Evolutionary conservation across 2,329 filamentous ascomycete genomes (phyloP).

Genomic region (Beauveria rudraprayagi): DNA sequence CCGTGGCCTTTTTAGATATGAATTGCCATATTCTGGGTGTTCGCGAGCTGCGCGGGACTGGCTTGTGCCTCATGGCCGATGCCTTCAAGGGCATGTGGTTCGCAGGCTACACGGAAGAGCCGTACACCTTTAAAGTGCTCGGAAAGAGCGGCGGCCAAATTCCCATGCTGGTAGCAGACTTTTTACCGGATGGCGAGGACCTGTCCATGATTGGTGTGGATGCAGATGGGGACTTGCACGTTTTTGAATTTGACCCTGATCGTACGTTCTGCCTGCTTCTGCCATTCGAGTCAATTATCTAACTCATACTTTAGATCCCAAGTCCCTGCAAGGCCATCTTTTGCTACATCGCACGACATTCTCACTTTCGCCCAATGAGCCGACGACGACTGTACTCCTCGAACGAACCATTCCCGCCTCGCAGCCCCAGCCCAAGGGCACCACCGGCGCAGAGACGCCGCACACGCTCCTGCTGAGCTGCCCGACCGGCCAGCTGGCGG

Average conservation of each 20-base stretch:
- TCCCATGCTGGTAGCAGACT: conserved; percentile 74
- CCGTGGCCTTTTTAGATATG: conserved; percentile 97
- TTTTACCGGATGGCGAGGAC: conserved; percentile 77
- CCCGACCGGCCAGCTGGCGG: conserved; percentile 65
- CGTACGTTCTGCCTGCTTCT: conserved; percentile 46
- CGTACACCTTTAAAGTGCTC: conserved; percentile 89
- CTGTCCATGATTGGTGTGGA: conserved; percentile 79
- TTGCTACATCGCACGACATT: conserved; percentile 85
- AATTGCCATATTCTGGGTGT: conserved; percentile 85
- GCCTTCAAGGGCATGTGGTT: conserved; percentile 94
- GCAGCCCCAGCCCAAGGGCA: conserved; percentile 23
- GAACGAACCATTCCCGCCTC: conserved; percentile 51
- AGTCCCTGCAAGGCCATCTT: conserved; percentile 81
- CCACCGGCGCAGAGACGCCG: conserved; percentile 17
- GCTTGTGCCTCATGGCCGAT: conserved; percentile 81
- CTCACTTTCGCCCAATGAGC: conserved; percentile 70
- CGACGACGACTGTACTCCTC: conserved; percentile 67
- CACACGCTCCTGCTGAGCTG: conserved; percentile 61
- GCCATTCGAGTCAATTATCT: conserved; percentile 17
- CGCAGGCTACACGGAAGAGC: conserved; percentile 91
- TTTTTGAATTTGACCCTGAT: conserved; percentile 91
- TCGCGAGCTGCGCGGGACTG: conserved; percentile 74
- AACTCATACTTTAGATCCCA: conserved; percentile 57
- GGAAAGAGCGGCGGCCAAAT: conserved; percentile 75
- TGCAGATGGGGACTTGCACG: conserved; percentile 75